Conservation (phyloP, 345 rosid species). For the Populus simonii region DNA sequence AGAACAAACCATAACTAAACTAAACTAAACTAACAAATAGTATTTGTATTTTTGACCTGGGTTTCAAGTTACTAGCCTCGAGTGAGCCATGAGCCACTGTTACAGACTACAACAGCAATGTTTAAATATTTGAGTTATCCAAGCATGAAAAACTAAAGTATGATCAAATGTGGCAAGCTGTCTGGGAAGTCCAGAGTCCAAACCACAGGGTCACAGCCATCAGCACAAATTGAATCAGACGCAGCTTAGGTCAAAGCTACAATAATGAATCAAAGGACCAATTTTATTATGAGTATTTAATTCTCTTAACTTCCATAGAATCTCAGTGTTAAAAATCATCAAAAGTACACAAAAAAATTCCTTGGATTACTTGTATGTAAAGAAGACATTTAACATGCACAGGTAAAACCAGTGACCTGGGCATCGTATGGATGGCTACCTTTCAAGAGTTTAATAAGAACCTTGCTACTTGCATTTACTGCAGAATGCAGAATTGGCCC, state of each 20-base stretch:
- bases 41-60: too few relatives aligned
- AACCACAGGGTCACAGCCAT: not conserved
- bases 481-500: slow-evolving; percentile 63
- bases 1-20: too few relatives aligned
- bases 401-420: not conserved
- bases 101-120: not conserved
- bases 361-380: not conserved
- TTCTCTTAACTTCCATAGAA: not conserved
- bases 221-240: not conserved
- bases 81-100: too few relatives aligned
- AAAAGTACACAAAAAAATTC: not conserved
- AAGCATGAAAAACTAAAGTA: not conserved
- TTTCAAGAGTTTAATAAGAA: slow-evolving; percentile 52
- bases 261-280: not conserved
- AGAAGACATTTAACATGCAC: not conserved
- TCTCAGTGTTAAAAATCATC: not conserved
- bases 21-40: too few relatives aligned
- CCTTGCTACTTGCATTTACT: slow-evolving; percentile 51
- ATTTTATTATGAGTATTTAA: not conserved
- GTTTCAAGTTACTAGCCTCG: too few relatives aligned
- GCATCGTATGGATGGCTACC: slow-evolving; percentile 32
- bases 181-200: not conserved
- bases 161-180: not conserved
- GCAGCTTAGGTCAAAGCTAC: not conserved
- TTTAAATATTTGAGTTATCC: not conserved